These are phyloP conservation scores for Ascodesmis nigricans DNA, from an alignment of 495 filamentous ascomycete species.

Conservation along the genomic window DNA sequence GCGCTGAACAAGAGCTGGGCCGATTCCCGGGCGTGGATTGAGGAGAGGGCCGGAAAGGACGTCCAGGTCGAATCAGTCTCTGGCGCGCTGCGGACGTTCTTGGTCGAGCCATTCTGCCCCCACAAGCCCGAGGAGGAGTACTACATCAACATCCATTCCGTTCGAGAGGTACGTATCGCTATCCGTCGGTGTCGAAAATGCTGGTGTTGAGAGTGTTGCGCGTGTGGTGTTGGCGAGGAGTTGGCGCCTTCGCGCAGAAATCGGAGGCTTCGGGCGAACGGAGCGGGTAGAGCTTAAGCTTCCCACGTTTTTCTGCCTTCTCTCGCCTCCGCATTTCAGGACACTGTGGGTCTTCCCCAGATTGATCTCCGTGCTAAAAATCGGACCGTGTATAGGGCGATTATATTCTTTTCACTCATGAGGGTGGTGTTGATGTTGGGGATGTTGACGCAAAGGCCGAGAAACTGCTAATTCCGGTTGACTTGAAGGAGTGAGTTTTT, in stretches of 20 bases:
- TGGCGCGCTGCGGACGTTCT: constrained; percentile 76
- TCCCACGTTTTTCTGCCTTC: constrained; percentile 1
- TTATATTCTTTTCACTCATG: constrained; percentile 98
- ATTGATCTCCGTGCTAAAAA: too few relatives aligned
- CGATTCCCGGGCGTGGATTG: constrained; percentile 81
- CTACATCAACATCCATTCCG: constrained; percentile 94
- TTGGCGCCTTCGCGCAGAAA: constrained; percentile 10
- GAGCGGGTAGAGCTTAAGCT: constrained; percentile 6
- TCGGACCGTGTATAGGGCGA: constrained; percentile 52
- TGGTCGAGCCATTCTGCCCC: constrained; percentile 95
- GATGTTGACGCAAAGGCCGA: constrained; percentile 98
- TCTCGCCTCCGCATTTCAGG: constrained; percentile 2
- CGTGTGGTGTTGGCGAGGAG: constrained; percentile 6
- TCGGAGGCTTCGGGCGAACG: constrained; percentile 16
- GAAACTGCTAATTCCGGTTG: constrained; percentile 93
- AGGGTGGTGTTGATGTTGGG: constrained; percentile 97
- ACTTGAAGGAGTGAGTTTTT: constrained; percentile 41
- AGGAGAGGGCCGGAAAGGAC: constrained; percentile 68
- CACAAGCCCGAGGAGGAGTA: constrained; percentile 86
- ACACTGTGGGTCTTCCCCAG: background rate
- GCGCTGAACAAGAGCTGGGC: constrained; percentile 95
- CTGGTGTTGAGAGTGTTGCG: background rate
- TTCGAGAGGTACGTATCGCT: constrained; percentile 54
- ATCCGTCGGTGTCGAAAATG: constrained; percentile 1
- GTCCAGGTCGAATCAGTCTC: constrained; percentile 81